Evolutionary conservation across 768 basidiomycete species (phyloP), one percentile per base, ranked within the genome.

Genomic region (Lactarius psammicola): DNA sequence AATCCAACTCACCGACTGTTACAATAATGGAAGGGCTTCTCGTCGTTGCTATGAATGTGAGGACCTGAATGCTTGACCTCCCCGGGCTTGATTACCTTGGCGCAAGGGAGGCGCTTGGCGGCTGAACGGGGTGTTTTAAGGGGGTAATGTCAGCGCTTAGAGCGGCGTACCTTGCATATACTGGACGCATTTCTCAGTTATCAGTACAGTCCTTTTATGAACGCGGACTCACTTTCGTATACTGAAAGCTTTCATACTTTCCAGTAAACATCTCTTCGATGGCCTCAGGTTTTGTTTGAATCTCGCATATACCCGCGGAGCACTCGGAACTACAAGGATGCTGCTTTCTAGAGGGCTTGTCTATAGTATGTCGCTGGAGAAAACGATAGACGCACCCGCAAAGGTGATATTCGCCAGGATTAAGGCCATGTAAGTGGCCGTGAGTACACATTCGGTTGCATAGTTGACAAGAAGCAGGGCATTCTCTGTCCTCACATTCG

Each of bases 201-300:
- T n/a, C 20, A 34, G 30, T 4, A 28, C 13, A 20, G 28, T 53
- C 26, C 11, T 23, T 53, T 4, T 13, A 28, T 9, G 15, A 31
- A 9, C 2, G 31, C 17, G n/a, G 20, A 31, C 55, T 26, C n/a
- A n/a, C n/a, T n/a, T n/a, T n/a, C n/a, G n/a, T n/a, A n/a, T n/a
- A n/a, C n/a, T n/a, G n/a, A n/a, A 86, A 87, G 0, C 81, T 84
- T 66, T 84, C 83, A 58, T 86, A 82, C 62, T 73, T 75, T 0
- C 86, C 86, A 0, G 80, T 82, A 69, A 87, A 87, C 0, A 84
- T 86, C 8, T 84, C 83, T 69, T 86, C 82, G 38, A 87, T 80
- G 0, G 85, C 82, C 62, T 84, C 81, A 1, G 86, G 86, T 0
- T 80, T 77, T 0, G 81, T 85, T 59, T 85, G 81, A 13, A 87